Evolutionary conservation across 768 basidiomycete genomes (phyloP), one percentile per base, ranked within the genome.

Genomic region (Auriculariales sp.): DNA sequence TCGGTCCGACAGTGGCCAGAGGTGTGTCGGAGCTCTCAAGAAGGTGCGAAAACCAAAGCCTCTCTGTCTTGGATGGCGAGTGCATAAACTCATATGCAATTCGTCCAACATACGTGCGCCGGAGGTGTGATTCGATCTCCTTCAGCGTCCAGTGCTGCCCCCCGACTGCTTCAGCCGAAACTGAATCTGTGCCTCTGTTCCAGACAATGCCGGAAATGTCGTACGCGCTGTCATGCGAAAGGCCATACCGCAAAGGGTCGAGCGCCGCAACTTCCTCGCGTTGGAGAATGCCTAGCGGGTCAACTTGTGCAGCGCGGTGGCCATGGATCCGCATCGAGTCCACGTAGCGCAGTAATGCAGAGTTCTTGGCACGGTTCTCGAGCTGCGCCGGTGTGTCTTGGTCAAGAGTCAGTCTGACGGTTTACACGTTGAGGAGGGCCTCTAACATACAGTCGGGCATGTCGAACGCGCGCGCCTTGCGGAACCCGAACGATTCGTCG

Each of bases 1-100:
- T 58, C 45, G 53, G 17, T 11, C 44, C 49, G 0, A 62, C 57
- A 2, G 62, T 50, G 24, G n/a, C 42, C 42, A 46, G 5, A 9
- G 39, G 58, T 2, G 63, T 64, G 1, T 60, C 58, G 49, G 62
- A 79, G 79, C 39, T 44, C 64, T 95, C 92, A 7, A 95, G 71
- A 14, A 87, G 68, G 57, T 84, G 81, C 1, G 88, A 83, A 66
- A 92, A 92, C 89, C 89, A 94, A 4, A 86, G 70, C 0, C 87
- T 74, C 64, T 91, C 89, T 0, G 80, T 83, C 67, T 88, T 89
- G 52, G 76, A 81, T 0, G 84, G 81, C 11, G 85, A 83, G 62
- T 92, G 87, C 85, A 89, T 88, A 52, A 81, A 91, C 73, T 95
- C 92, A 58, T 92, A 88, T 1, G 85, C 90, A 55, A 95, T 88